Percentiles rank a stretch among this genome's conserved stretches.
Evolutionary conservation across 2,329 filamentous ascomycete species (phyloP).

Genomic region (Pezicula neosporulosa): DNA sequence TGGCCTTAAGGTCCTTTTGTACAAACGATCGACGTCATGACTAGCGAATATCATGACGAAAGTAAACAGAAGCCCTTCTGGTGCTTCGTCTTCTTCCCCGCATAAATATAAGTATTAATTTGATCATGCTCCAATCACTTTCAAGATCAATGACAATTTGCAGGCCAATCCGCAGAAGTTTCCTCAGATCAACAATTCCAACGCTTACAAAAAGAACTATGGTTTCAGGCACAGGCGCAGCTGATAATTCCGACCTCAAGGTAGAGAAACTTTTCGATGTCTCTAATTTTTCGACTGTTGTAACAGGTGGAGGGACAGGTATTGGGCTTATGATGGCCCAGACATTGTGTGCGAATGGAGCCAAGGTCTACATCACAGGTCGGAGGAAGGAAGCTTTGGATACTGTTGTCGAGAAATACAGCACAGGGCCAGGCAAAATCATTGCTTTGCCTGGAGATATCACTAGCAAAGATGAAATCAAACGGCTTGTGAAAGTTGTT

Average conservation of each 20-base stretch:
- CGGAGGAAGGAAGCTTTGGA: slow-evolving; percentile 21
- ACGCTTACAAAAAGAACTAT: slow-evolving; percentile 7
- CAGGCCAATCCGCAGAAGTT: neutral
- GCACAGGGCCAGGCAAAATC: slow-evolving; percentile 38
- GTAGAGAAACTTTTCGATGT: slow-evolving; percentile 21
- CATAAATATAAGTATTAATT: no score
- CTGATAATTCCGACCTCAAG: slow-evolving; percentile 12
- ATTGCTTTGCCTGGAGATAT: slow-evolving; percentile 48
- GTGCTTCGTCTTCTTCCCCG: no score
- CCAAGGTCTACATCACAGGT: slow-evolving; percentile 25
- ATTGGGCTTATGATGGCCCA: slow-evolving; percentile 28
- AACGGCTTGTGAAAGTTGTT: slow-evolving; percentile 48
- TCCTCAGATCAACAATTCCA: slow-evolving; percentile 7
- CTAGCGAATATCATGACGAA: no score
- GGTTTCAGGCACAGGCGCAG: slow-evolving; percentile 10
- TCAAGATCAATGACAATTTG: neutral
- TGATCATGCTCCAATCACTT: slow-evolving; percentile 4
- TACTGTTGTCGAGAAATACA: slow-evolving; percentile 41
- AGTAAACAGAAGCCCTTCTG: no score
- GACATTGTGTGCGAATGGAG: slow-evolving; percentile 24
- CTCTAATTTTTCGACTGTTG: slow-evolving; percentile 13
- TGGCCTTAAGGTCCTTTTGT: no score
- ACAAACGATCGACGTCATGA: no score
- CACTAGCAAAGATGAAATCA: slow-evolving; percentile 54
- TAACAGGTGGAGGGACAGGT: slow-evolving; percentile 17